These are phyloP conservation scores for Schwanniomyces pseudopolymorphus DNA, from an alignment of 805 yeast species.

Conservation along the genomic window DNA sequence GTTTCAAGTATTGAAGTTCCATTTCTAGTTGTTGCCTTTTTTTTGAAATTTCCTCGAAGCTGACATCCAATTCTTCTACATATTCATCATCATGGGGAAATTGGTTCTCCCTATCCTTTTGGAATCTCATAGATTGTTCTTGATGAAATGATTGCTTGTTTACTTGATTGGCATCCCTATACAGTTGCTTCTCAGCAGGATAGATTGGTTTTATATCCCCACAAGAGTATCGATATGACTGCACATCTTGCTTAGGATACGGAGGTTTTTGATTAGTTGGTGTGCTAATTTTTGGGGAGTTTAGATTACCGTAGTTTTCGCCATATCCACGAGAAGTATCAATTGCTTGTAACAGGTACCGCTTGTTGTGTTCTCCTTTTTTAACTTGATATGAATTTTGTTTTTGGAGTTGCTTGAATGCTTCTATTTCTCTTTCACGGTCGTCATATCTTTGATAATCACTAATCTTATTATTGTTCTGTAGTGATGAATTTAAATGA, in stretches of 20 bases:
- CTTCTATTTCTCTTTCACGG: conserved; percentile 30
- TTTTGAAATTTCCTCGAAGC: conserved; percentile 29
- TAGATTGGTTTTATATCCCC: neutral
- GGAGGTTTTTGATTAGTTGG: neutral
- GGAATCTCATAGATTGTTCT: neutral
- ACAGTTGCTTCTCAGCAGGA: neutral
- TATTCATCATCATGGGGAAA: neutral
- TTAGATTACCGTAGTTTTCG: neutral
- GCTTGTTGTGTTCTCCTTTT: conserved; percentile 14
- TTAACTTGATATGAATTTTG: conserved; percentile 29
- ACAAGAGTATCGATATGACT: neutral
- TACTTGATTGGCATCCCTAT: neutral
- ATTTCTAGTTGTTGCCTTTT: conserved; percentile 40
- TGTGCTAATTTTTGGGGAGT: neutral
- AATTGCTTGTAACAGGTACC: conserved; percentile 8
- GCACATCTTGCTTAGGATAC: neutral
- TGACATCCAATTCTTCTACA: conserved; percentile 10
- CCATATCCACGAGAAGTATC: conserved; percentile 11
- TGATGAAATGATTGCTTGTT: neutral
- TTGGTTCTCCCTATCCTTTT: neutral
- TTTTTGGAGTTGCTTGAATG: conserved; percentile 28
- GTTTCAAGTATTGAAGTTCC: conserved; percentile 34
- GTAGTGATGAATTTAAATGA: conserved; percentile 14
- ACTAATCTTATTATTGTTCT: conserved; percentile 13
- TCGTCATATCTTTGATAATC: conserved; percentile 13